Conservation (phyloP, 1,139 yeast genomes). For the Keqinozyma sinolaborantium region DNA sequence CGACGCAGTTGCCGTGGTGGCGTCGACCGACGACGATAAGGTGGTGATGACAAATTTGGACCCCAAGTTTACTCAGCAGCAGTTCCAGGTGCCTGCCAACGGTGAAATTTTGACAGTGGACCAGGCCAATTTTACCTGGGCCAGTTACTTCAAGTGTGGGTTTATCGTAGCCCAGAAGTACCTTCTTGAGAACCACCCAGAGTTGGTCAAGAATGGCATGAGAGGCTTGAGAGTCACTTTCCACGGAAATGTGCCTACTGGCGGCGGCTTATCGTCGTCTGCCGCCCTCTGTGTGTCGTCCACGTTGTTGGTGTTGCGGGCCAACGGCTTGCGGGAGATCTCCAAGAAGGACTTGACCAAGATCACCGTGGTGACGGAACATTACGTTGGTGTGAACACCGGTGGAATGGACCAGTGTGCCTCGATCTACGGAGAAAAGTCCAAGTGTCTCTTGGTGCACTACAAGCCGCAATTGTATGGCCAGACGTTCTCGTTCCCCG, state of each 20-base stretch:
- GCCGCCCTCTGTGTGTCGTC: conserved; percentile 73
- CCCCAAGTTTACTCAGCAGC: conserved; percentile 24
- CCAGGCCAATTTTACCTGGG: conserved; percentile 53
- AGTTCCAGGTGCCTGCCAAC: conserved; percentile 34
- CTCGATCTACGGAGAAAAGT: conserved; percentile 60
- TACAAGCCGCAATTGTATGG: conserved; percentile 60
- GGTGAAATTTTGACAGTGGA: conserved; percentile 47
- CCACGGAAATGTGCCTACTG: conserved; percentile 70
- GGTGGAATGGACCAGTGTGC: conserved; percentile 85
- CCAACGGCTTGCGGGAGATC: conserved; percentile 44
- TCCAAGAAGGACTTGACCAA: conserved; percentile 53
- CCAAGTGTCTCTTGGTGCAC: conserved; percentile 58
- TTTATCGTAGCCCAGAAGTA: conserved; percentile 57
- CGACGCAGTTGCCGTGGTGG: conserved; percentile 59
- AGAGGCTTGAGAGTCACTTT: conserved; percentile 53
- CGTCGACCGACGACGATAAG: conserved; percentile 19
- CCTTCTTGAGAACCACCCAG: conserved; percentile 32
- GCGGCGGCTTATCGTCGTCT: conserved; percentile 69
- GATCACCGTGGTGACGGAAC: conserved; percentile 68
- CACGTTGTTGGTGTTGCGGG: conserved; percentile 55
- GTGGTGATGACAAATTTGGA: conserved; percentile 42
- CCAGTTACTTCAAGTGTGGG: conserved; percentile 67
- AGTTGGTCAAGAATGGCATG: conserved; percentile 16
- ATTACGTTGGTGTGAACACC: conserved; percentile 69
- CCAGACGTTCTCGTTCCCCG: conserved; percentile 55